Base-by-base conservation (phyloP, 495 filamentous ascomycete genomes). In the Neurospora sp. region DNA sequence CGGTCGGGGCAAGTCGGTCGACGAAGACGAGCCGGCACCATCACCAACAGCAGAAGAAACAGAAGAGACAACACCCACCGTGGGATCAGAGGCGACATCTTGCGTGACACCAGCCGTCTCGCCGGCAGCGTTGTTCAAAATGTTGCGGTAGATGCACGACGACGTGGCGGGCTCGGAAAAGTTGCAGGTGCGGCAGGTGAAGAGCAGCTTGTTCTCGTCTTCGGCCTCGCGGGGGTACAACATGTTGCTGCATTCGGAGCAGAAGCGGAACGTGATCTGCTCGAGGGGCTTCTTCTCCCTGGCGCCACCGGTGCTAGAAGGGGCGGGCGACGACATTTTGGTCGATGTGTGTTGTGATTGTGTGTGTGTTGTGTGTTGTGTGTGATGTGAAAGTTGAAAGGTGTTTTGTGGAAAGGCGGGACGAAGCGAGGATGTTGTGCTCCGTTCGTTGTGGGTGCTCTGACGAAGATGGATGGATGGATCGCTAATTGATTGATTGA, bases 221-320 rank as follows among this genome's bases (percentile, higher is more conserved):
- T 86, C 86, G 81, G 97, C 93, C 85, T 99, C 96, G 81, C 95
- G 94, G 16, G 96, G 96, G 81, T 98, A 98, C 70, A 99, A 86
- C 89, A 99, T 91, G 87, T 99, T 99, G 77, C 93, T 96, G 83
- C 96, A 99, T 86, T 99, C 96, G 72, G 92, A 91, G 84, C 96
- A 99, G 88, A 99, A 99, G 73, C 91, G 90, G 85, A 98, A 98
- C 41, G 93, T 92, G 79, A 97, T 92, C 81, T 94, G 93, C 78
- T 94, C 92, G 71, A 83, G 82, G 41, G 80, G 86, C 82, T 84
- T 85, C 80, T 88, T 90, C 75, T 73, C 73, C 40, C 87, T 86
- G 70, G 84, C 69, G 39, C 76, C 77, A 69, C 75, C 78, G 39
- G 84, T 80, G 75, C 87, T 86, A 27, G 90, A 85, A 47, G 87